Conservation (phyloP, 257 asterid species). For the Salvia hispanica region DNA sequence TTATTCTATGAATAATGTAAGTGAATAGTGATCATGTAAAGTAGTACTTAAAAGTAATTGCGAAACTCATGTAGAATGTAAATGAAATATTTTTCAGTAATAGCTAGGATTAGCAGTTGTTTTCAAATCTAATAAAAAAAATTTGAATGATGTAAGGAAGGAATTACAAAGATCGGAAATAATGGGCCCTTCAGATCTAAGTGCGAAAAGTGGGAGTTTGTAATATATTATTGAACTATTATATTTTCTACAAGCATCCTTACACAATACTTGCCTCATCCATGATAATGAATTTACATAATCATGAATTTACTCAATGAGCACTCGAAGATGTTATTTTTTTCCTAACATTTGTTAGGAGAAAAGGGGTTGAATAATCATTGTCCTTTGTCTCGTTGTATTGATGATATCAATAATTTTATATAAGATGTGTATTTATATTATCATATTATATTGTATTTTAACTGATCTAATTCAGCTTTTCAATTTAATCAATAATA, state of each 20-base stretch:
- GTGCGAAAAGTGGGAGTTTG: slow-evolving; percentile 13
- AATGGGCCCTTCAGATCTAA: slow-evolving; percentile 38
- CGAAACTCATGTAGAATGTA: too few relatives aligned
- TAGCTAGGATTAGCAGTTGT: too few relatives aligned
- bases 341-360: slow-evolving; percentile 32
- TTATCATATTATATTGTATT: background rate
- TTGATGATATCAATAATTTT: slow-evolving; percentile 34
- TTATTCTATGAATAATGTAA: too few relatives aligned
- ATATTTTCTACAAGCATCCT: slow-evolving; percentile 7
- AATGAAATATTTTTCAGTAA: too few relatives aligned
- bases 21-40: too few relatives aligned
- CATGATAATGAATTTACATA: slow-evolving; percentile 43
- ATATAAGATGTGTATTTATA: slow-evolving; percentile 6
- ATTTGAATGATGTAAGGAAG: background rate
- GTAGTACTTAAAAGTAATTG: too few relatives aligned
- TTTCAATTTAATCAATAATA: background rate
- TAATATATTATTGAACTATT: background rate
- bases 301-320: slow-evolving; percentile 55
- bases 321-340: slow-evolving; percentile 44
- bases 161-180: slow-evolving; percentile 28
- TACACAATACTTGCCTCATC: slow-evolving; percentile 35
- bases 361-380: slow-evolving; percentile 35
- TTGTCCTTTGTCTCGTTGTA: slow-evolving; percentile 50
- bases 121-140: too few relatives aligned
- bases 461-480: background rate